Conservation (phyloP, 164 flowering plant species). For the Annona cherimola region DNA sequence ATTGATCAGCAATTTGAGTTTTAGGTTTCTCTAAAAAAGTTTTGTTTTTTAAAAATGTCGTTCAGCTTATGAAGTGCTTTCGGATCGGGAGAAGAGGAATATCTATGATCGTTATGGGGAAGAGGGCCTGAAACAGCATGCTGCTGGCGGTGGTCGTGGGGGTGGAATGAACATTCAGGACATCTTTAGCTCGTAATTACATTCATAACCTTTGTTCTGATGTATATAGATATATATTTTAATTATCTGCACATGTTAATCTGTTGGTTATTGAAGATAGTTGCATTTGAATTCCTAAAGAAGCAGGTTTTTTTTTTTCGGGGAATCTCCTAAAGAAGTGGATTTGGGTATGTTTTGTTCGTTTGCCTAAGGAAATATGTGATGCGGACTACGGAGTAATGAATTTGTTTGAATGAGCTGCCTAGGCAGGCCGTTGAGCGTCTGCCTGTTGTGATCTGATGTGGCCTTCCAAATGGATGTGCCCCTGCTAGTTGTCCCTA, state of each 20-base stretch:
- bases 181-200: slow-evolving; percentile 72
- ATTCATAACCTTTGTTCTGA: neutral
- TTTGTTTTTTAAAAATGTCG: neutral
- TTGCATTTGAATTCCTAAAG: neutral
- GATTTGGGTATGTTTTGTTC: neutral
- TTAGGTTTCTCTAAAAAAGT: neutral
- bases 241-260: no score
- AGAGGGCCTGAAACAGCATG: slow-evolving; percentile 92
- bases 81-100: slow-evolving; percentile 87
- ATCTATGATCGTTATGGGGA: slow-evolving; percentile 94
- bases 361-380: neutral
- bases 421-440: neutral
- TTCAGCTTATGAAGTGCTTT: slow-evolving; percentile 88
- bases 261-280: neutral
- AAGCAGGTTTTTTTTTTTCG: neutral
- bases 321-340: neutral
- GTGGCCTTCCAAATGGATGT: neutral
- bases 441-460: neutral
- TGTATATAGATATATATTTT: neutral
- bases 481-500: neutral
- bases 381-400: no score
- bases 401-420: neutral
- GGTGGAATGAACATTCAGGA: slow-evolving; percentile 86
- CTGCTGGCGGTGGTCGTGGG: slow-evolving; percentile 84
- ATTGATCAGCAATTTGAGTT: neutral